A percentile compares a stretch with the other conserved stretches of the same genome.
These are phyloP conservation scores for Cercospora nicotianae DNA, from an alignment of 2,329 filamentous ascomycete genomes.

Conservation along the genomic window DNA sequence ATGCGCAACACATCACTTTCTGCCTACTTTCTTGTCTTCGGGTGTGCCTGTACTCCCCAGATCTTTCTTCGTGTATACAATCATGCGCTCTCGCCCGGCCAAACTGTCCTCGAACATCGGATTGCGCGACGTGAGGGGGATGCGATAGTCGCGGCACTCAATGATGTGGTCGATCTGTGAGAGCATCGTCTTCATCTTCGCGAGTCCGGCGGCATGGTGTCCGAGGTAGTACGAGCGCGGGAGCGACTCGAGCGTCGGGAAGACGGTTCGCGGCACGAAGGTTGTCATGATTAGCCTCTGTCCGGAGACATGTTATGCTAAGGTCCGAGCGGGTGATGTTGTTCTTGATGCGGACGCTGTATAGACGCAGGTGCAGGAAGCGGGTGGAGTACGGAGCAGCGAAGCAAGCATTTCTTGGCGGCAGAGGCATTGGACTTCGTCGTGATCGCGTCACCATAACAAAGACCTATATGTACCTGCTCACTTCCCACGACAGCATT, in stretches of 20 bases:
- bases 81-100: slow-evolving; percentile 68
- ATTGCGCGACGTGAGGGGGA: slow-evolving; percentile 86
- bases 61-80: slow-evolving; percentile 91
- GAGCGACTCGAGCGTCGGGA: slow-evolving; percentile 72
- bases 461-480: not conserved
- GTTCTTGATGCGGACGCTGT: not conserved
- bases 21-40: slow-evolving; percentile 34
- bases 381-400: not conserved
- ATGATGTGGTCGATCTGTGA: slow-evolving; percentile 82
- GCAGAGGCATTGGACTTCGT: not conserved
- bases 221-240: slow-evolving; percentile 91
- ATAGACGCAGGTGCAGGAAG: not conserved
- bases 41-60: slow-evolving; percentile 55
- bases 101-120: slow-evolving; percentile 81
- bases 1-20: slow-evolving; percentile 20
- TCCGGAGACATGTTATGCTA: slow-evolving; percentile 23
- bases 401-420: slow-evolving; percentile 3
- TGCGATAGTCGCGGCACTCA: slow-evolving; percentile 90
- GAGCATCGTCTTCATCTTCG: slow-evolving; percentile 78
- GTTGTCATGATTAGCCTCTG: slow-evolving; percentile 36
- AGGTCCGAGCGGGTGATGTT: not conserved
- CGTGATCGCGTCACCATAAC: not conserved
- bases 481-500: not conserved
- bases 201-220: slow-evolving; percentile 80
- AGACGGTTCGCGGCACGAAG: slow-evolving; percentile 74